Evolutionary conservation across 2,329 filamentous ascomycete genomes (phyloP).

Genomic region (Diaporthe sp.): DNA sequence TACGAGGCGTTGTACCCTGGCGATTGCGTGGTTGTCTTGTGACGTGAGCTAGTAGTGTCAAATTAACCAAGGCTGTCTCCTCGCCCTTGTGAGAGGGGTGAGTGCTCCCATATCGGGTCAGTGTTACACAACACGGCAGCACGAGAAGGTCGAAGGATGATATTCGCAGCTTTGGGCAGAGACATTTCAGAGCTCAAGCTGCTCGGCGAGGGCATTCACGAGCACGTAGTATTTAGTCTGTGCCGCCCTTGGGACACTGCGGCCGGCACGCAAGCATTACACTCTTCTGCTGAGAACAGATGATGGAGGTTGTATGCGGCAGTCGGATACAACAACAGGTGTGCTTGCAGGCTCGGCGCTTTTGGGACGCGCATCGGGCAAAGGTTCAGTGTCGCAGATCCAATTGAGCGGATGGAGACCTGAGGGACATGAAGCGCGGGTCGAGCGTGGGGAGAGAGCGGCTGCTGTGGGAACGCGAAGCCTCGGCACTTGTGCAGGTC

Average conservation of each 20-base stretch:
- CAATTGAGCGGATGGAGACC: slow-evolving; percentile 14
- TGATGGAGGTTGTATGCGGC: slow-evolving; percentile 7
- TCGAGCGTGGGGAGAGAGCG: slow-evolving; percentile 8
- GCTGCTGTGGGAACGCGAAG: slow-evolving; percentile 5
- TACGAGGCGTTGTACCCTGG: slow-evolving; percentile 1
- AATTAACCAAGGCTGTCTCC: not conserved
- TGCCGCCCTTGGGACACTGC: not conserved
- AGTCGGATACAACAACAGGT: slow-evolving; percentile 13
- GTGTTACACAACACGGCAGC: not conserved
- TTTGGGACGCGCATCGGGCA: not conserved
- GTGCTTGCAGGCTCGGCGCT: slow-evolving; percentile 11
- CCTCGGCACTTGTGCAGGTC: slow-evolving; percentile 17
- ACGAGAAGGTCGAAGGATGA: not conserved
- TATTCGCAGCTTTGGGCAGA: not conserved
- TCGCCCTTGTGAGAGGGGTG: not conserved
- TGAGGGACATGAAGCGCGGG: slow-evolving; percentile 22
- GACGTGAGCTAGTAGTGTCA: slow-evolving; percentile 13
- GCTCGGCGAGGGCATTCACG: not conserved
- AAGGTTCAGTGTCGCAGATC: slow-evolving; percentile 16
- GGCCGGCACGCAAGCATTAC: not conserved
- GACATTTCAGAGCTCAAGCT: not conserved
- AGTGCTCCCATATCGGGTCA: not conserved
- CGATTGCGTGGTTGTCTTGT: slow-evolving; percentile 7
- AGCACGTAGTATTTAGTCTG: not conserved
- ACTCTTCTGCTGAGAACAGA: not conserved